Percentiles rank a stretch among this genome's conserved stretches.
Evolutionary conservation across 202 grass and related monocot species (phyloP).

Genomic region (Cymbopogon flexuosus): DNA sequence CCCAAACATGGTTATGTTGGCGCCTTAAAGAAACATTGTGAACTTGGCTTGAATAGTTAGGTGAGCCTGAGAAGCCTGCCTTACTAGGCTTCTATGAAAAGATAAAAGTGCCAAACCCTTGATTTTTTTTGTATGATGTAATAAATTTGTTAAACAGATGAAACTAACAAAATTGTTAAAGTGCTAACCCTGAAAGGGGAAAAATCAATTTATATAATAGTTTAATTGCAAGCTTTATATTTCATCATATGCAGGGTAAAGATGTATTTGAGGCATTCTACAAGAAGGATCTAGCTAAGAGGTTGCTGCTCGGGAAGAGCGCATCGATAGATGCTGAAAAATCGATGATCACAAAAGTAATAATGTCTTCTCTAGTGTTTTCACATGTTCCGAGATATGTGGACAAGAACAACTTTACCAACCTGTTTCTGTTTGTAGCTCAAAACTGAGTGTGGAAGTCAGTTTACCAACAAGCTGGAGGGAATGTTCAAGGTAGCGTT

Average conservation of each 20-base stretch:
- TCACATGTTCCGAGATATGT: conserved; percentile 5
- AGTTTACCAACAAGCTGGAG: conserved; percentile 99
- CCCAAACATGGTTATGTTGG: background rate
- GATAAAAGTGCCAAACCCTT: background rate
- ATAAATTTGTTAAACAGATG: background rate
- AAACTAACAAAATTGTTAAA: background rate
- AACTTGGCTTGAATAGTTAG: background rate
- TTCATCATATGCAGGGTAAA: conserved; percentile 66
- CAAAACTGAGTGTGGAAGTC: conserved; percentile 99
- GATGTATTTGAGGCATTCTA: conserved; percentile 99
- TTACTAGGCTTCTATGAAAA: background rate
- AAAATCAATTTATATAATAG: conserved; percentile 1
- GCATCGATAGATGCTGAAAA: conserved; percentile 99
- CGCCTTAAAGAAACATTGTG: background rate
- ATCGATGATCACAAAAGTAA: conserved; percentile 99
- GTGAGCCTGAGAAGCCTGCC: background rate
- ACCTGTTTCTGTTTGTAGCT: conserved; percentile 63
- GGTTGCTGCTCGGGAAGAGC: conserved; percentile 93
- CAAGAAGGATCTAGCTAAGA: conserved; percentile 99
- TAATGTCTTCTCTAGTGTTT: conserved; percentile 2
- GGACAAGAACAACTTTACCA: conserved; percentile 32
- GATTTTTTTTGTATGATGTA: background rate
- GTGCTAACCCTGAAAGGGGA: background rate
- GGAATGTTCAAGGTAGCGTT: conserved; percentile 97
- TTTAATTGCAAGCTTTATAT: conserved; percentile 17